Evolutionary conservation across 1,284 basidiomycete genomes (phyloP), one percentile per base, ranked within the genome.

Genomic region (Porogramme epimiltina): DNA sequence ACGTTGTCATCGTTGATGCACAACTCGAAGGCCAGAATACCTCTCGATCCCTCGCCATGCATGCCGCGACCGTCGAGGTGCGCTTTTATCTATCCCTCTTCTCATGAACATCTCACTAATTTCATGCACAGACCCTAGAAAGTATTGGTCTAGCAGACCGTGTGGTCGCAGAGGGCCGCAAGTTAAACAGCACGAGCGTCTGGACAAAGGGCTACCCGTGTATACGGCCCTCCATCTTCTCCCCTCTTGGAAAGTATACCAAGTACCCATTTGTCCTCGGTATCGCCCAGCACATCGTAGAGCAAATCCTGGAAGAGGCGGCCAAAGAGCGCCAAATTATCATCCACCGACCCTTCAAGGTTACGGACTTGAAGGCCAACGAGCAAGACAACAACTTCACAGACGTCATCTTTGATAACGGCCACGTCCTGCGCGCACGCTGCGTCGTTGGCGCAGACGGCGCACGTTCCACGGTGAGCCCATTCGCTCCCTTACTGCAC

Each of bases 391-490:
- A n/a, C 26, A 44, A 47, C 19, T 19, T 59, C 8, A 66, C 77
- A 2, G 69, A 78, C 23, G 80, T 80, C 4, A 49, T 60, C 0
- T 83, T 85, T 52, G 79, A 82, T 25, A 72, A 74, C 31, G 81
- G 80, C 0, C 70, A 73, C 45, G 63, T 70, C 11, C 63, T 84
- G 25, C 71, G 66, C 1, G 68, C 81, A 10, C 71, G 69, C 23
- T 81, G 80, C 58, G 74, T 84, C 1, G 60, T 84, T 25, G 81
- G 78, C 36, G 81, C 82, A 11, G 81, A 85, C 62, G 82, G 83
- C n/a, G 68, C 76, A 16, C 71, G 65, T 46, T 85, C 83, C 2
- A 63, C 67, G 16, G 83, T 80, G 60, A 56, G 79, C 56, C 52
- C 15, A 11, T 44, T 44, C 15, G 50, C 24, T 22, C 16, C 25